phyloP scores from a whole-genome alignment of 495 filamentous ascomycete genomes.

The Mytilinidion resinicola region DNA sequence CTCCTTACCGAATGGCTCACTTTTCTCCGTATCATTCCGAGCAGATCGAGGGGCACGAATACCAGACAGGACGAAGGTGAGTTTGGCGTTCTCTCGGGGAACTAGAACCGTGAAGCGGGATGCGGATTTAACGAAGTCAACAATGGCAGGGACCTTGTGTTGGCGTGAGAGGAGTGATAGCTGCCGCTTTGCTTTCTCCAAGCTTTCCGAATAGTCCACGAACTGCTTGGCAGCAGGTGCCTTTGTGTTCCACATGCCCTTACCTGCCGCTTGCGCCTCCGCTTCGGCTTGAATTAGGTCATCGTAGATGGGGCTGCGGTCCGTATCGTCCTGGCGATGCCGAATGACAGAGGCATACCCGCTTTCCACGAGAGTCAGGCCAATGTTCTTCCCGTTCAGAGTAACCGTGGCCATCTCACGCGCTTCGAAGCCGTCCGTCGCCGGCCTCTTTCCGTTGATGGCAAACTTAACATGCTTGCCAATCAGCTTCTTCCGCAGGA shows the following conservation, averaged over 20 bases:
- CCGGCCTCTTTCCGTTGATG: conserved; percentile 85
- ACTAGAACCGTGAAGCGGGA: conserved; percentile 90
- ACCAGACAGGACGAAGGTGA: conserved; percentile 91
- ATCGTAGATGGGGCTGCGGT: conserved; percentile 90
- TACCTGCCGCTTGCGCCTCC: conserved; percentile 71
- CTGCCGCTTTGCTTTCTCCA: conserved; percentile 93
- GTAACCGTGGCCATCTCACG: conserved; percentile 87
- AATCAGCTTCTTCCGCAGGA: conserved; percentile 84
- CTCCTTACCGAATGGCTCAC: conserved; percentile 92
- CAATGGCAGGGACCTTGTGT: conserved; percentile 85
- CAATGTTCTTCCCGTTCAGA: conserved; percentile 78
- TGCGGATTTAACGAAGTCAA: conserved; percentile 95
- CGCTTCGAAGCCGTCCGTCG: conserved; percentile 85
- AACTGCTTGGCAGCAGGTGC: conserved; percentile 70
- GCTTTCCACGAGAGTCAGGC: conserved; percentile 75
- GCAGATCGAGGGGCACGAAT: conserved; percentile 89
- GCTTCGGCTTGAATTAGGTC: conserved; percentile 86
- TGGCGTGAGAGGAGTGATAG: conserved; percentile 79
- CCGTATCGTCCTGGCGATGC: conserved; percentile 85
- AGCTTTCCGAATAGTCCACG: conserved; percentile 81
- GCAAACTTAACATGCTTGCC: conserved; percentile 87
- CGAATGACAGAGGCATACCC: conserved; percentile 90
- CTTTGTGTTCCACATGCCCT: conserved; percentile 92
- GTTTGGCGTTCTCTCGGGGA: conserved; percentile 85
- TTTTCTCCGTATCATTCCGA: conserved; percentile 68